Evolutionary conservation across 257 asterid genomes (phyloP).

Genomic region (Solanum rostratum): DNA sequence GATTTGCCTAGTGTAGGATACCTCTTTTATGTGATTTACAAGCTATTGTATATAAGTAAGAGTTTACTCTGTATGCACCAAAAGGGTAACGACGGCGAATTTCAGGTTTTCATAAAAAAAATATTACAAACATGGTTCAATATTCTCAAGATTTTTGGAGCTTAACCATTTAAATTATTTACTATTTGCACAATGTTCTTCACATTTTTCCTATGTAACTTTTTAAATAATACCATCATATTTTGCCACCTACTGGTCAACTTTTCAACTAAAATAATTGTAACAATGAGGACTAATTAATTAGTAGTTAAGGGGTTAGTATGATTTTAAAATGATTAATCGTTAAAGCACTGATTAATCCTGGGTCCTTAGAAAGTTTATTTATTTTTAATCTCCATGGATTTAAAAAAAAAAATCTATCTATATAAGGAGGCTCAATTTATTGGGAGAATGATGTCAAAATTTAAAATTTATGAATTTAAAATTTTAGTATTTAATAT

Average conservation of each 20-base stretch:
- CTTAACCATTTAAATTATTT: not conserved
- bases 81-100: no score
- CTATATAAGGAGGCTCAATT: not conserved
- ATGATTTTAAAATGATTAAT: not conserved
- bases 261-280: not conserved
- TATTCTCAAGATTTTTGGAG: not conserved
- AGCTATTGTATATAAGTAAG: no score
- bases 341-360: not conserved
- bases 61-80: accelerated
- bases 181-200: not conserved
- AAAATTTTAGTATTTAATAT: not conserved
- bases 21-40: no score
- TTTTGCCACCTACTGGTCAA: not conserved
- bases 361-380: no score
- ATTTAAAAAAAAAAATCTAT: no score
- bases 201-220: not conserved
- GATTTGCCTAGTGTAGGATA: no score
- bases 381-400: no score
- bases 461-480: not conserved
- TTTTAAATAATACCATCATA: not conserved
- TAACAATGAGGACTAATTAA: not conserved
- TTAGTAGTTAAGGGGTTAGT: not conserved
- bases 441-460: not conserved
- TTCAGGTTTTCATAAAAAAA: no score
- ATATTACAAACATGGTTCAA: not conserved